phyloP scores from a whole-genome alignment of 73 alveolate genomes.

The Stentor roeselii region DNA sequence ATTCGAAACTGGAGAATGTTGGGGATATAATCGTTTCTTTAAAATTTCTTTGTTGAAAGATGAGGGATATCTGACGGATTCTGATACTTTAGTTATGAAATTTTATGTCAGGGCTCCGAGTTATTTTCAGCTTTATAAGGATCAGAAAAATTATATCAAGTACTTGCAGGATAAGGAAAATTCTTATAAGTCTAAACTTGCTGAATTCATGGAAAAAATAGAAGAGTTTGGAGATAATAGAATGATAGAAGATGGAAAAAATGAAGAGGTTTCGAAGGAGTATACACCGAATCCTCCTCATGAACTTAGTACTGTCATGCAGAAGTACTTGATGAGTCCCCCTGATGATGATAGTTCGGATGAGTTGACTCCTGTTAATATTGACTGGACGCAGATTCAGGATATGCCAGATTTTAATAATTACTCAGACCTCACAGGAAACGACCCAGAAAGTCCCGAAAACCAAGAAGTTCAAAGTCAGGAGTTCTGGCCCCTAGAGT shows the following conservation, averaged over 20 bases:
- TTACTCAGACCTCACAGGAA: neutral
- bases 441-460: neutral
- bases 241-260: neutral
- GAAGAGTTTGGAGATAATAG: neutral
- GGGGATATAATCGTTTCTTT: conserved; percentile 96
- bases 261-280: conserved; percentile 10
- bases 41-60: conserved; percentile 77
- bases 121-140: neutral
- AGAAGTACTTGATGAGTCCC: conserved; percentile 12
- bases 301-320: conserved; percentile 11
- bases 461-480: neutral
- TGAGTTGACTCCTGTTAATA: neutral
- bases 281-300: neutral
- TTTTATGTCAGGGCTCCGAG: conserved; percentile 25
- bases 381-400: neutral
- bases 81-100: conserved; percentile 43
- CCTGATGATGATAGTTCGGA: neutral
- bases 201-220: neutral
- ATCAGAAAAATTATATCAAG: conserved; percentile 1
- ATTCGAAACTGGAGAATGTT: conserved; percentile 96
- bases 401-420: neutral
- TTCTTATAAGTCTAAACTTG: neutral
- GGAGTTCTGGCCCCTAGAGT: neutral
- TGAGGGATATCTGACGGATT: conserved; percentile 81
- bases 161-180: neutral